Evolutionary conservation across 2,329 filamentous ascomycete genomes (phyloP).

Genomic region (Nigrograna mackinnonii): DNA sequence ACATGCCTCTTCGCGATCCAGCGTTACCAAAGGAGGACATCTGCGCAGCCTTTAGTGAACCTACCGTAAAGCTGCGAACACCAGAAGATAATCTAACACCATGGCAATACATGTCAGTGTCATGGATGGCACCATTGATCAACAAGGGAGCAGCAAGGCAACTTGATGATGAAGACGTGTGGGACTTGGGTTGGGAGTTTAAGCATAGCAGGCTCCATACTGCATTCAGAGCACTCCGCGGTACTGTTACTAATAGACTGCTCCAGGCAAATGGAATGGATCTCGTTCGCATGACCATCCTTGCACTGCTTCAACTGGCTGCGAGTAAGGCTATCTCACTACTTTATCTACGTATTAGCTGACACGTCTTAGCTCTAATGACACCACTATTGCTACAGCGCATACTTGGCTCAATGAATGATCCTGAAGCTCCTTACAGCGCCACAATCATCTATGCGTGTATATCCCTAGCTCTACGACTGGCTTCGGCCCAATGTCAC

Average conservation of each 20-base stretch:
- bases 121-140: slow-evolving; percentile 80
- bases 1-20: slow-evolving; percentile 72
- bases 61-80: slow-evolving; percentile 65
- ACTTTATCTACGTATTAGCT: neutral
- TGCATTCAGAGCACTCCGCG: slow-evolving; percentile 72
- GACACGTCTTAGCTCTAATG: slow-evolving; percentile 37
- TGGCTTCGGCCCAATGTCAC: slow-evolving; percentile 66
- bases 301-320: slow-evolving; percentile 67
- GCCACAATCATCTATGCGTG: slow-evolving; percentile 69
- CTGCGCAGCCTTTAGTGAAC: slow-evolving; percentile 58
- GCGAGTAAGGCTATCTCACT: slow-evolving; percentile 57
- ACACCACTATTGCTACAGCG: slow-evolving; percentile 73
- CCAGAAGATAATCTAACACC: slow-evolving; percentile 80
- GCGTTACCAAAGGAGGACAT: slow-evolving; percentile 59
- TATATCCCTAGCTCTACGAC: slow-evolving; percentile 62
- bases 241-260: slow-evolving; percentile 72
- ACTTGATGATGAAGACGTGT: slow-evolving; percentile 78
- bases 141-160: slow-evolving; percentile 65
- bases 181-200: slow-evolving; percentile 78
- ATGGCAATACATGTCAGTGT: slow-evolving; percentile 84
- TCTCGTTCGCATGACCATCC: slow-evolving; percentile 66
- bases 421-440: slow-evolving; percentile 52
- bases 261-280: slow-evolving; percentile 80
- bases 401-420: slow-evolving; percentile 68
- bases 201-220: slow-evolving; percentile 77